Evolutionary conservation across 2,329 filamentous ascomycete species (phyloP).

Genomic region (Fonsecaea multimorphosa): DNA sequence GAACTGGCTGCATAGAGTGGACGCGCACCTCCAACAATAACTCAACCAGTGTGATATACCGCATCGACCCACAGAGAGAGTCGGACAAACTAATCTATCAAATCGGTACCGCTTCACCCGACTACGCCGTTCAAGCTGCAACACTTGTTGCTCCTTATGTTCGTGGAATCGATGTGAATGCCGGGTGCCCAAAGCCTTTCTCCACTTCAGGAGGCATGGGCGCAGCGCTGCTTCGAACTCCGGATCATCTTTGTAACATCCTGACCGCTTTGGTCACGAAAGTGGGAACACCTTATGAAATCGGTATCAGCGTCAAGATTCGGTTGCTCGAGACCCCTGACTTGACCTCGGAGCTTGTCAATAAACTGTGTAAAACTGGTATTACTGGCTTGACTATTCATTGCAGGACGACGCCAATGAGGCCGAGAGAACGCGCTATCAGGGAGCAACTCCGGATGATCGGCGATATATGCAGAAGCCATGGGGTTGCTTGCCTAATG

Average conservation of each 20-base stretch:
- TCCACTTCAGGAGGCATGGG: conserved; percentile 95
- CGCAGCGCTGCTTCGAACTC: conserved; percentile 82
- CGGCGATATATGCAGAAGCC: conserved; percentile 76
- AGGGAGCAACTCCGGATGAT: conserved; percentile 86
- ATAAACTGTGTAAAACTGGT: conserved; percentile 79
- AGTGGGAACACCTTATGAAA: conserved; percentile 76
- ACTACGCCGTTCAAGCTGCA: conserved; percentile 81
- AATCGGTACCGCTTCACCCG: conserved; percentile 84
- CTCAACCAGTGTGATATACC: conserved; percentile 71
- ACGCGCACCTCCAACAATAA: conserved; percentile 75
- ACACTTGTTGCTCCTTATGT: conserved; percentile 85
- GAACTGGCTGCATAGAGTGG: conserved; percentile 83
- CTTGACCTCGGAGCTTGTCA: conserved; percentile 77
- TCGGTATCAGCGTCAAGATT: conserved; percentile 97
- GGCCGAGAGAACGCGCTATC: conserved; percentile 85
- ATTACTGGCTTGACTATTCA: conserved; percentile 89
- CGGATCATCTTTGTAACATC: conserved; percentile 82
- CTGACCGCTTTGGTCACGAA: conserved; percentile 80
- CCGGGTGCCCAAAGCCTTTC: conserved; percentile 97
- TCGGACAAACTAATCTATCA: conserved; percentile 82
- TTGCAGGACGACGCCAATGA: conserved; percentile 95
- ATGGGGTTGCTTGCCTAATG: conserved; percentile 90
- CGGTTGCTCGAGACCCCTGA: conserved; percentile 79
- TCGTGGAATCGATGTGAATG: conserved; percentile 93
- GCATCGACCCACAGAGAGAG: conserved; percentile 79